Evolutionary conservation across 768 basidiomycete species (phyloP).

Genomic region (Lactarius hatsudake): DNA sequence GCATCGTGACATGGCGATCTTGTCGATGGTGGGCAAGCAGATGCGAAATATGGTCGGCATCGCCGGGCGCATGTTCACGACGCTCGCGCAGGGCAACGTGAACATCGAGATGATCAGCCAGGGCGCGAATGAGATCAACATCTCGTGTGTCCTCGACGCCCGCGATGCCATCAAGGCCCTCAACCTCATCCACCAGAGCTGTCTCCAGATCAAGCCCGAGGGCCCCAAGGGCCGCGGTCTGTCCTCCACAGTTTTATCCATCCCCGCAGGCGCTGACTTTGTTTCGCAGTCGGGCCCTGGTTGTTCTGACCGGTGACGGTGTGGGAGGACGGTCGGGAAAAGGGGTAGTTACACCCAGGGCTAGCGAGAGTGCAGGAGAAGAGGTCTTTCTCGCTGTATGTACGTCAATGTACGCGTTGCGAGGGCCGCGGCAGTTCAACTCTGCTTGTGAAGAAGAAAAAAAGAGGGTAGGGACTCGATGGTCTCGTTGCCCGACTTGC

Average conservation of each 20-base stretch:
- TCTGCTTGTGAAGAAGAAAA: conserved; percentile 1
- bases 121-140: conserved; percentile 95
- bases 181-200: conserved; percentile 92
- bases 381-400: neutral
- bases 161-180: conserved; percentile 88
- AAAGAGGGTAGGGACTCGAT: neutral
- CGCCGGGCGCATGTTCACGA: conserved; percentile 92
- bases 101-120: conserved; percentile 99
- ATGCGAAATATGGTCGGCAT: conserved; percentile 97
- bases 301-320: conserved; percentile 28
- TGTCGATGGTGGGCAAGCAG: conserved; percentile 96
- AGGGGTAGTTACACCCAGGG: neutral
- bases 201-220: conserved; percentile 63
- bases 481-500: neutral
- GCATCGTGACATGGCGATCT: conserved; percentile 88
- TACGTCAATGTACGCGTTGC: neutral
- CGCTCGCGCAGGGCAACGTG: conserved; percentile 88
- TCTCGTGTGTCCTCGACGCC: conserved; percentile 87
- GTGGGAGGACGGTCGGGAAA: neutral
- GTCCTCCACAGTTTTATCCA: neutral
- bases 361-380: neutral
- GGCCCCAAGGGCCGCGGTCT: conserved; percentile 34
- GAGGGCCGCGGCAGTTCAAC: conserved; percentile 18
- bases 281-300: conserved; percentile 34
- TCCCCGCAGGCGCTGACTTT: neutral